Percentiles rank a stretch among this genome's conserved stretches.
These are phyloP conservation scores for Candida khao-thaluensis DNA, from an alignment of 805 yeast species.

Conservation along the genomic window DNA sequence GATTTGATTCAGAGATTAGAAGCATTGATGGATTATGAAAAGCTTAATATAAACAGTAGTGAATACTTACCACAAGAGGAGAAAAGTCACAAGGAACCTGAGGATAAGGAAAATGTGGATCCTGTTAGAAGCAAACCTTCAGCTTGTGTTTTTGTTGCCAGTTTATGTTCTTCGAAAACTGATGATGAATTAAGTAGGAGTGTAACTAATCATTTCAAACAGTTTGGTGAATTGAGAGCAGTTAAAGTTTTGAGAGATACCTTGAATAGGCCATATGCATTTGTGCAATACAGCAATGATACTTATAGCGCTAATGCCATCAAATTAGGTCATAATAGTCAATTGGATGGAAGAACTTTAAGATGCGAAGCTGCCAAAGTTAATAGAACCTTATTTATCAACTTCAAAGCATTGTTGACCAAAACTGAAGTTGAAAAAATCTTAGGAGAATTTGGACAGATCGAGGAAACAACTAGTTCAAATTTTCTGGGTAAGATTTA, in stretches of 20 bases:
- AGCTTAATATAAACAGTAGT: not conserved
- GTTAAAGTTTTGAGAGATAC: conserved; percentile 85
- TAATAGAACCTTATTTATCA: conserved; percentile 75
- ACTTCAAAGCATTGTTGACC: conserved; percentile 26
- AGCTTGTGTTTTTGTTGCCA: conserved; percentile 85
- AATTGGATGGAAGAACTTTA: conserved; percentile 69
- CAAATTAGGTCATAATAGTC: conserved; percentile 62
- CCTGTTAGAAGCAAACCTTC: conserved; percentile 66
- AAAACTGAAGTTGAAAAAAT: conserved; percentile 36
- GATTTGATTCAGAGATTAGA: not conserved
- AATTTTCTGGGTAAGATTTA: conserved; percentile 36
- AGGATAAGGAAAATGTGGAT: conserved; percentile 11
- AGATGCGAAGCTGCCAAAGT: conserved; percentile 92
- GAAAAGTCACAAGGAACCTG: not conserved
- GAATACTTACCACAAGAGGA: not conserved
- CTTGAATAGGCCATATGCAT: conserved; percentile 82
- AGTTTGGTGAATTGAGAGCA: conserved; percentile 68
- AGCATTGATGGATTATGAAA: conserved; percentile 1
- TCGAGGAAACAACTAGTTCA: conserved; percentile 52
- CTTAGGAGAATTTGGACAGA: conserved; percentile 63
- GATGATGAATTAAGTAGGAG: conserved; percentile 74
- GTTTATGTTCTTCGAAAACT: conserved; percentile 59
- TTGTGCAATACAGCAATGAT: conserved; percentile 79
- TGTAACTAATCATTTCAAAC: conserved; percentile 63
- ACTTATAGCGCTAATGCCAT: conserved; percentile 70